Percentiles rank a stretch among this genome's conserved stretches.
Evolutionary conservation across 352 stramenopile species (phyloP).

Genomic region (Thraustochytrium striatum): DNA sequence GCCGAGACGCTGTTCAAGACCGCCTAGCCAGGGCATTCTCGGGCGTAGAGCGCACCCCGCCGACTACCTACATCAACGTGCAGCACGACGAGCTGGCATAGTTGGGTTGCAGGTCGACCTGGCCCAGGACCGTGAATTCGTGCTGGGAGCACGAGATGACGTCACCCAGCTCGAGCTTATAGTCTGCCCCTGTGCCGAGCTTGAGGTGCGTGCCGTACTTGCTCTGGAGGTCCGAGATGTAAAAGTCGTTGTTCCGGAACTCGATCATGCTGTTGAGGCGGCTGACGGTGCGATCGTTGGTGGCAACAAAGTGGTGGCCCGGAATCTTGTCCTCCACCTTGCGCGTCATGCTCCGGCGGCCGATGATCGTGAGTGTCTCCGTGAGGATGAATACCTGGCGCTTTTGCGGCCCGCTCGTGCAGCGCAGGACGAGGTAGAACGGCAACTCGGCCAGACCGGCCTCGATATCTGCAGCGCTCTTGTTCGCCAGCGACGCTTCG

Average conservation of each 20-base stretch:
- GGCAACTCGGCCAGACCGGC: slow-evolving; percentile 12
- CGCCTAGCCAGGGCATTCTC: not conserved
- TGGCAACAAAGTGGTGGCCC: not conserved
- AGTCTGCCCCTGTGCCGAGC: slow-evolving; percentile 8
- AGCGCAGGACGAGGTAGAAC: slow-evolving; percentile 37
- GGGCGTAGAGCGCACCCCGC: not conserved
- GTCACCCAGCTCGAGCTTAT: slow-evolving; percentile 31
- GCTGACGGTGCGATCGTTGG: slow-evolving; percentile 40
- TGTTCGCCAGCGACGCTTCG: not conserved
- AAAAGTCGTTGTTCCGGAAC: slow-evolving; percentile 41
- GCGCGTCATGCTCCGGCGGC: slow-evolving; percentile 9
- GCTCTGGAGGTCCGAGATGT: slow-evolving; percentile 5
- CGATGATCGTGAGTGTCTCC: slow-evolving; percentile 16
- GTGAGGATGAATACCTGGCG: slow-evolving; percentile 36
- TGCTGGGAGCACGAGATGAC: slow-evolving; percentile 32
- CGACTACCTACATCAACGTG: not conserved
- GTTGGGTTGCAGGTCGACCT: not conserved
- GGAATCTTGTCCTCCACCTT: slow-evolving; percentile 8
- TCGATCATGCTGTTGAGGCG: slow-evolving; percentile 23
- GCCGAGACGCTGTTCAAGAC: slow-evolving; percentile 26
- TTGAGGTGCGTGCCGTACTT: slow-evolving; percentile 43
- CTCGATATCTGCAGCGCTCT: slow-evolving; percentile 7
- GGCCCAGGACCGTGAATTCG: slow-evolving; percentile 11
- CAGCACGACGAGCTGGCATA: not conserved
- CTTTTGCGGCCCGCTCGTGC: slow-evolving; percentile 32